A percentile compares a stretch with the other conserved stretches of the same genome.
phyloP scores from a whole-genome alignment of 2,329 filamentous ascomycete species.

The Aspergillus intermedius region DNA sequence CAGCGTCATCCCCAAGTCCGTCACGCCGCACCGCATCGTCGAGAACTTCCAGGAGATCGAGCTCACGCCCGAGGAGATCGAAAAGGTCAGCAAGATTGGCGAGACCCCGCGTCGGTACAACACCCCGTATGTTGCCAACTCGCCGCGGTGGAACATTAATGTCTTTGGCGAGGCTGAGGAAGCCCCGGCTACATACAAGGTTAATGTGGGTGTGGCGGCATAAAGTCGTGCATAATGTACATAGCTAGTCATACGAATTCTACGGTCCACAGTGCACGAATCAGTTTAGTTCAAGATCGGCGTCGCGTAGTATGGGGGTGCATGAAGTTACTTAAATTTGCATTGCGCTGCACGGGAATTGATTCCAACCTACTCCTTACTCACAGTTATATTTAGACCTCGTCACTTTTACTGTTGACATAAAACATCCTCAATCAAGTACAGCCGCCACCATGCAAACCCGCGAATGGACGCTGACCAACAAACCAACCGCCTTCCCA shows the following conservation, averaged over 20 bases:
- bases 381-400: no score
- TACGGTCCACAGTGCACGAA: not conserved
- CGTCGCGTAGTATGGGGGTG: no score
- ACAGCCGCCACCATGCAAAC: slow-evolving; percentile 14
- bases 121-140: slow-evolving; percentile 32
- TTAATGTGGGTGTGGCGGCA: slow-evolving; percentile 20
- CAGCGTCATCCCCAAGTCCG: slow-evolving; percentile 39
- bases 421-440: not conserved
- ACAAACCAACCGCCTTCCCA: slow-evolving; percentile 32
- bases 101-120: slow-evolving; percentile 32
- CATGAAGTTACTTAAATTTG: no score
- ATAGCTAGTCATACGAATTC: not conserved
- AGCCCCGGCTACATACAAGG: slow-evolving; percentile 44
- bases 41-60: slow-evolving; percentile 40
- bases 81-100: slow-evolving; percentile 28
- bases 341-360: no score
- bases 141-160: slow-evolving; percentile 52
- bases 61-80: slow-evolving; percentile 32
- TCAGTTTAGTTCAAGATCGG: no score
- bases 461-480: slow-evolving; percentile 40
- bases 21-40: slow-evolving; percentile 37
- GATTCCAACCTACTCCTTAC: no score
- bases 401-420: not conserved
- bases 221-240: slow-evolving; percentile 3
- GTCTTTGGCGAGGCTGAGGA: slow-evolving; percentile 52